These are phyloP conservation scores for Botrytis deweyae DNA, from an alignment of 2,329 filamentous ascomycete genomes.

Conservation along the genomic window DNA sequence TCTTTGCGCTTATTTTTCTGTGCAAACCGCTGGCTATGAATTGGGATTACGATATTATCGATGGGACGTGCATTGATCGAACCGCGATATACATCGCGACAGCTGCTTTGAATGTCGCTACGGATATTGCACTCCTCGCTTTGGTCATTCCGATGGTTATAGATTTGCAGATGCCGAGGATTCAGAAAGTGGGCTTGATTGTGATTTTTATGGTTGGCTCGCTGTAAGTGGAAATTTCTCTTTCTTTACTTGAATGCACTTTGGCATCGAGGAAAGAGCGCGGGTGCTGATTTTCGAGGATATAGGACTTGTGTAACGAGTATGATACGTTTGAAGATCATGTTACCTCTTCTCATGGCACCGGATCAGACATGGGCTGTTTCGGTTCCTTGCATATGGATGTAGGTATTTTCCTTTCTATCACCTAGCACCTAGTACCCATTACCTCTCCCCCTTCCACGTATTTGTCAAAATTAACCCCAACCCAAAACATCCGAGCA, in stretches of 20 bases:
- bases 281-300: background rate
- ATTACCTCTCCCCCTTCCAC: background rate
- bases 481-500: background rate
- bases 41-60: constrained; percentile 1
- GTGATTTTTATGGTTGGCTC: constrained; percentile 10
- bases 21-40: constrained; percentile 4
- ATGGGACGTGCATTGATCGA: constrained; percentile 9
- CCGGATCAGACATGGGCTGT: constrained; percentile 11
- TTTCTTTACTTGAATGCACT: background rate
- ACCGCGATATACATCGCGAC: constrained; percentile 8
- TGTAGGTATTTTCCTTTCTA: background rate
- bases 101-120: constrained; percentile 8
- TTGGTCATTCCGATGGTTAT: constrained; percentile 8
- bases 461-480: background rate
- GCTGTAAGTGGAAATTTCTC: background rate
- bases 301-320: constrained; percentile 4
- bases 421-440: no score
- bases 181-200: constrained; percentile 17
- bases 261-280: background rate
- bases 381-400: constrained; percentile 15
- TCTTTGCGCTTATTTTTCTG: constrained; percentile 6
- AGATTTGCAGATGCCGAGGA: constrained; percentile 9
- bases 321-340: constrained; percentile 6
- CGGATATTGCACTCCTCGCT: constrained; percentile 3
- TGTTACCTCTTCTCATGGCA: constrained; percentile 2